Conservation (phyloP, 2,329 filamentous ascomycete genomes). For the Mycosphaerelloides madeirae region DNA sequence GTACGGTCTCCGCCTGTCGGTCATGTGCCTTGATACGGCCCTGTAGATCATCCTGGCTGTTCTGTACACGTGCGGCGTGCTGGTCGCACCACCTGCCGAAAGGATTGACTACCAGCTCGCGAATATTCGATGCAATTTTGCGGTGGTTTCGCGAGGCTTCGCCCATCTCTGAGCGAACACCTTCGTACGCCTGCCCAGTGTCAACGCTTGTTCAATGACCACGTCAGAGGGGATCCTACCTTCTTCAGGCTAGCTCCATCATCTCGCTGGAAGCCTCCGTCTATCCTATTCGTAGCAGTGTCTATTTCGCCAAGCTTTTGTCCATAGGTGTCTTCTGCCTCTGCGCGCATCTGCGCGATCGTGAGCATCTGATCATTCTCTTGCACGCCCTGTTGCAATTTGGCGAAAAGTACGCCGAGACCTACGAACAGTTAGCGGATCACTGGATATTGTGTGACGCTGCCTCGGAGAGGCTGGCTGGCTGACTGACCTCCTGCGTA, state of each 20-base stretch:
- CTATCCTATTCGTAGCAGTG: conserved; percentile 73
- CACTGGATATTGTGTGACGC: conserved; percentile 1
- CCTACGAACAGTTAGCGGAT: conserved; percentile 39
- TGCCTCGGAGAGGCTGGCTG: conserved; percentile 25
- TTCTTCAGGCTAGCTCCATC: conserved; percentile 95
- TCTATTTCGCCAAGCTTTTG: conserved; percentile 76
- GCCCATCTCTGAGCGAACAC: conserved; percentile 86
- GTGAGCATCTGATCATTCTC: conserved; percentile 94
- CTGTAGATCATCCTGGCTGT: conserved; percentile 92
- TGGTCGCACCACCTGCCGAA: conserved; percentile 96
- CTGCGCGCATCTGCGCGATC: conserved; percentile 87
- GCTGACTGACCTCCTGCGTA: conserved; percentile 73
- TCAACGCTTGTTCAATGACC: neutral
- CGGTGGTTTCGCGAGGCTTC: conserved; percentile 84
- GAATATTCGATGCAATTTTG: conserved; percentile 94
- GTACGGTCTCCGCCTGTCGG: conserved; percentile 81
- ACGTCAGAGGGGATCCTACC: conserved; percentile 47
- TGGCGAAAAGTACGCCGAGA: conserved; percentile 88
- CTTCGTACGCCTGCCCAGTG: conserved; percentile 73
- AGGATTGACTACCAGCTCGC: conserved; percentile 88
- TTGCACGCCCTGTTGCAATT: conserved; percentile 91
- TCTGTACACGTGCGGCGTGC: conserved; percentile 83
- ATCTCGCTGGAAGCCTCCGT: conserved; percentile 79
- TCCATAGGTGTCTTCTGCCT: conserved; percentile 88
- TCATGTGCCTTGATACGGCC: conserved; percentile 86